These are phyloP conservation scores for bread wheat (Triticum aestivum) DNA, from an alignment of 176 grass and related monocot genomes.

Conservation along the genomic window IWGSC_CS_RefSeq_v2.1 NC_057800.1:598974453-598974952, in stretches of 20 bases:
- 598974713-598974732: constrained; percentile 10
- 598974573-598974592: constrained; percentile 64
- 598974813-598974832: not conserved
- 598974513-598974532: constrained; percentile 27
- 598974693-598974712: not conserved
- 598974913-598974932: constrained; percentile 93
- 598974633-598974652: constrained; percentile 79
- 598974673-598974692: not conserved
- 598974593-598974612: constrained; percentile 94
- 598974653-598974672: constrained; percentile 43
- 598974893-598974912: constrained; percentile 81
- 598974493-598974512: constrained; percentile 88
- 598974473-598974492: constrained; percentile 91
- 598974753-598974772: not conserved
- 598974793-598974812: not conserved
- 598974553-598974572: not conserved
- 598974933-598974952: constrained; percentile 97
- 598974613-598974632: constrained; percentile 96
- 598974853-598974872: constrained; percentile 89
- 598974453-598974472: constrained; percentile 84
- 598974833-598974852: constrained; percentile 77
- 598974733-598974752: not conserved
- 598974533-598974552: not conserved
- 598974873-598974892: constrained; percentile 72
- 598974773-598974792: constrained; percentile 12